phyloP scores from a whole-genome alignment of 306 rosid species.

The Trichosanthes cucumerina region DNA sequence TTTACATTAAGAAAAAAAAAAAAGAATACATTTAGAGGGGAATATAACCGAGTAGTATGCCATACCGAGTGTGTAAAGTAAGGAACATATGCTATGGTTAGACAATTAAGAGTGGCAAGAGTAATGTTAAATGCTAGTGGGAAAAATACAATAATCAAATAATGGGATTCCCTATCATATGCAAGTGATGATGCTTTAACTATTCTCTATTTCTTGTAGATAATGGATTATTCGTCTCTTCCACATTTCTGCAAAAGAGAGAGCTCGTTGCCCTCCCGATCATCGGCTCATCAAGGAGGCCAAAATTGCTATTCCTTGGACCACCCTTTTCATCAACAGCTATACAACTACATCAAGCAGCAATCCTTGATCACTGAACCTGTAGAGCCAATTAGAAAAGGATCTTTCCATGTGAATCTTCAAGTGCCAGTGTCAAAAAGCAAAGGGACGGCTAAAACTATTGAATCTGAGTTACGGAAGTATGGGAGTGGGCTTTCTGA shows the following conservation, averaged over 20 bases:
- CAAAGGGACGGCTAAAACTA: constrained; percentile 39
- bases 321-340: constrained; percentile 78
- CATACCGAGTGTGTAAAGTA: not conserved
- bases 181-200: not conserved
- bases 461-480: constrained; percentile 56
- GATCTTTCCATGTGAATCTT: constrained; percentile 72
- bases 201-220: constrained; percentile 38
- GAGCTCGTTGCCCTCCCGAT: constrained; percentile 68
- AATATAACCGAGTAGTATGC: not conserved
- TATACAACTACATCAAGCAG: constrained; percentile 59
- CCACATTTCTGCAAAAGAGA: constrained; percentile 82
- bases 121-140: not conserved
- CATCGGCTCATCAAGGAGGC: constrained; percentile 32
- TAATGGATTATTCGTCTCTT: constrained; percentile 76
- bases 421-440: constrained; percentile 53
- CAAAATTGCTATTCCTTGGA: constrained; percentile 68
- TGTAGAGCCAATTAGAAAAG: constrained; percentile 47
- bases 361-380: constrained; percentile 36
- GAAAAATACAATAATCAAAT: constrained; percentile 8
- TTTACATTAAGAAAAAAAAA: not conserved
- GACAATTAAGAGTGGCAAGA: constrained; percentile 8
- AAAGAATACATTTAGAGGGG: not conserved
- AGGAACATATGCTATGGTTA: constrained; percentile 5
- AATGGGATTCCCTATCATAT: not conserved
- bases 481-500: constrained; percentile 30